Evolutionary conservation across 1,139 yeast species (phyloP).

Genomic region (Candida gigantensis): DNA sequence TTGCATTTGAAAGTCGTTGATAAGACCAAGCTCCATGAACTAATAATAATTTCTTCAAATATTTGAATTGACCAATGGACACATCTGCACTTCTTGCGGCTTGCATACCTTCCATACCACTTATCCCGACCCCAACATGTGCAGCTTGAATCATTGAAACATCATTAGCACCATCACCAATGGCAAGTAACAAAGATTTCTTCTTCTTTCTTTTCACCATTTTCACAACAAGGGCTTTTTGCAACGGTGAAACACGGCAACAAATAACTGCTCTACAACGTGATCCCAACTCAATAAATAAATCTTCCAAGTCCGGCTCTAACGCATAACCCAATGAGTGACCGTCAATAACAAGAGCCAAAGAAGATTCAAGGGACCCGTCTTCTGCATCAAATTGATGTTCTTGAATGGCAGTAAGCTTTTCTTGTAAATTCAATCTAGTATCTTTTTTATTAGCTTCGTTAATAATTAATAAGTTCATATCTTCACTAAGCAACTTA

Average conservation of each 20-base stretch:
- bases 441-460: conserved; percentile 83
- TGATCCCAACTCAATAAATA: conserved; percentile 77
- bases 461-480: conserved; percentile 87
- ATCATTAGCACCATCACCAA: conserved; percentile 98
- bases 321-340: conserved; percentile 83
- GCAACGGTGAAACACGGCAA: conserved; percentile 97
- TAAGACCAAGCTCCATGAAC: conserved; percentile 99
- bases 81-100: conserved; percentile 98
- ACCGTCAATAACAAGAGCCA: conserved; percentile 94
- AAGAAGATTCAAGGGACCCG: conserved; percentile 57
- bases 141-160: conserved; percentile 99
- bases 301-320: conserved; percentile 76
- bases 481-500: conserved; percentile 88
- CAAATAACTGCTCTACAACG: conserved; percentile 91
- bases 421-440: conserved; percentile 66
- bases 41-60: conserved; percentile 72
- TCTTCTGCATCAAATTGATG: conserved; percentile 68
- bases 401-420: conserved; percentile 71
- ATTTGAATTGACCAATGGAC: conserved; percentile 94
- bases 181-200: conserved; percentile 78
- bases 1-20: conserved; percentile 89
- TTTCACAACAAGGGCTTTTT: conserved; percentile 93
- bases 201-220: conserved; percentile 64
- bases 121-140: conserved; percentile 96
- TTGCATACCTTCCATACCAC: conserved; percentile 99